Percentiles rank a stretch among this genome's conserved stretches.
These are phyloP conservation scores for Penicillium egyptiacum DNA, from an alignment of 495 filamentous ascomycete species.

Conservation along the genomic window DNA sequence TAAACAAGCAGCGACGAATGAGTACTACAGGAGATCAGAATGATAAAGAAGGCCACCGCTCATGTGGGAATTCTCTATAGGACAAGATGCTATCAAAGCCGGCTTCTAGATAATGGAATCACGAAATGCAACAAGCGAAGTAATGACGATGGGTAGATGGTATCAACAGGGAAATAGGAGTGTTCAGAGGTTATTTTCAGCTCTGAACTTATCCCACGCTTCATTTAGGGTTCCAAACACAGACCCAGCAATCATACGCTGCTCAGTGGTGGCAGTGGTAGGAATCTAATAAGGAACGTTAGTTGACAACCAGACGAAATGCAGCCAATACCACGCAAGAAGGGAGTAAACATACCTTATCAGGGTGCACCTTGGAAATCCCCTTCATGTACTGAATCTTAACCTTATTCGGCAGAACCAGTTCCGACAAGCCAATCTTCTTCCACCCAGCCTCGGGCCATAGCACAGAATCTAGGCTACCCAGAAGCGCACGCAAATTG, in stretches of 20 bases:
- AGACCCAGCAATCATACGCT: conserved; percentile 84
- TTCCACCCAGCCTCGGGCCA: conserved; percentile 95
- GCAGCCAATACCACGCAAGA: background rate
- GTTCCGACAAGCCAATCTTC: conserved; percentile 89
- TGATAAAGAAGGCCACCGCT: background rate
- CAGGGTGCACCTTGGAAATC: conserved; percentile 96
- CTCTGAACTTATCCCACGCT: conserved; percentile 97
- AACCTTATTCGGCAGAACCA: conserved; percentile 86
- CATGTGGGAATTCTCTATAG: background rate
- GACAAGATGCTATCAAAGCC: conserved; percentile 1
- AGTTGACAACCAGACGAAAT: conserved; percentile 2
- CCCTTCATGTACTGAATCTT: conserved; percentile 99
- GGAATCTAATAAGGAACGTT: conserved; percentile 59
- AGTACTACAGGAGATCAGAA: background rate
- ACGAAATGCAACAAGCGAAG: conserved; percentile 13
- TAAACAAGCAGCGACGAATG: background rate
- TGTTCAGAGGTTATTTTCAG: conserved; percentile 65
- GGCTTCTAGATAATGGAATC: conserved; percentile 1
- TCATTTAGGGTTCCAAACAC: conserved; percentile 95
- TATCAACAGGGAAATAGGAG: conserved; percentile 9
- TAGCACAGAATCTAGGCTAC: conserved; percentile 84
- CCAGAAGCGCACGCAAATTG: conserved; percentile 83
- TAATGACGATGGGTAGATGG: conserved; percentile 3
- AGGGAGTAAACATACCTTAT: conserved; percentile 71
- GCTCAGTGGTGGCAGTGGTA: conserved; percentile 86